Evolutionary conservation across 2,329 filamentous ascomycete genomes (phyloP).

Genomic region (Cercospora nicotianae): DNA sequence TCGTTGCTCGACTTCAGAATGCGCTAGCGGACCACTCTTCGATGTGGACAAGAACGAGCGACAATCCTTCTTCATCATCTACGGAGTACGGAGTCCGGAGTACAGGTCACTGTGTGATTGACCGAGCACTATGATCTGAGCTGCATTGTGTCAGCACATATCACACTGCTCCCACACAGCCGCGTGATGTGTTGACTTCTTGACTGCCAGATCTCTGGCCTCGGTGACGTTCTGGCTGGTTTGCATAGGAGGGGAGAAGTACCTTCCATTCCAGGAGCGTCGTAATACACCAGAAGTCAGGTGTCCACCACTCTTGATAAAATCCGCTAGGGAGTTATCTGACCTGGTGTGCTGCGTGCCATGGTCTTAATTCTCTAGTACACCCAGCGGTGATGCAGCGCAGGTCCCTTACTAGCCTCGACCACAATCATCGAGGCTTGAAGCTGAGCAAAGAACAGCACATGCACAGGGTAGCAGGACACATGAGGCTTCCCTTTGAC

Average conservation of each 20-base stretch:
- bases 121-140: not conserved
- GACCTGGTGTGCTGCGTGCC: not conserved
- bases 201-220: too few relatives aligned
- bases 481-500: not conserved
- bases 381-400: not conserved
- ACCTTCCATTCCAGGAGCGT: too few relatives aligned
- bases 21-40: not conserved
- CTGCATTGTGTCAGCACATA: not conserved
- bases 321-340: not conserved
- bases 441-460: not conserved
- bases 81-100: not conserved
- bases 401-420: not conserved
- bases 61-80: not conserved
- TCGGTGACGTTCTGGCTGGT: not conserved
- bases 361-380: not conserved
- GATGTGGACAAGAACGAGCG: not conserved
- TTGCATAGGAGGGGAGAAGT: not conserved
- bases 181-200: not conserved
- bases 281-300: too few relatives aligned
- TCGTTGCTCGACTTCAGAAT: not conserved
- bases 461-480: not conserved
- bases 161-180: not conserved
- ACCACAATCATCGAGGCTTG: not conserved
- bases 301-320: not conserved
- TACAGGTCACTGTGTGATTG: not conserved